Percentiles rank a stretch among this genome's conserved stretches.
Conservation (phyloP, 129 eudicot genomes). For the Helianthus tuberosus region DNA sequence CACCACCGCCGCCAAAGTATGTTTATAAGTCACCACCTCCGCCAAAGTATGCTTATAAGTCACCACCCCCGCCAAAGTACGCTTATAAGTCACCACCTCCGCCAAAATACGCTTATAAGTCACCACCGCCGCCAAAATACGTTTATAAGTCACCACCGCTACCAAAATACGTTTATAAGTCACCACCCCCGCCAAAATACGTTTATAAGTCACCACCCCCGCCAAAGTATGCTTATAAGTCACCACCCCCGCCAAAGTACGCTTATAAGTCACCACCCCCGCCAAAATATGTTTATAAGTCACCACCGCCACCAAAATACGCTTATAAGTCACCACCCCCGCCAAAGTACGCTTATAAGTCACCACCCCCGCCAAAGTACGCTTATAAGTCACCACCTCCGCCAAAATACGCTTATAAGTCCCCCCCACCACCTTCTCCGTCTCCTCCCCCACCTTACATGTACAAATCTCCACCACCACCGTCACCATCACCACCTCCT, state of each 20-base stretch:
- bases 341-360: background rate
- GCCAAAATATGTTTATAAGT: background rate
- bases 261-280: background rate
- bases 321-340: constrained; percentile 1
- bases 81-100: too few species aligned
- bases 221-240: background rate
- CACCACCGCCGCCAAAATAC: background rate
- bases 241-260: background rate
- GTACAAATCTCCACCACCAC: constrained; percentile 9
- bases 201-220: constrained; percentile 11
- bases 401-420: background rate
- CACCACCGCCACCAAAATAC: background rate
- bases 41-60: too few species aligned
- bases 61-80: too few species aligned
- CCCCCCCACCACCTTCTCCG: background rate
- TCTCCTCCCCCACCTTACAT: constrained; percentile 16
- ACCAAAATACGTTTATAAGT: background rate
- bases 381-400: constrained; percentile 10
- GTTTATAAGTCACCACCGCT: background rate
- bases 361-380: constrained; percentile 16
- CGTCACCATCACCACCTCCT: background rate
- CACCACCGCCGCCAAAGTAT: too few species aligned
- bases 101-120: background rate
- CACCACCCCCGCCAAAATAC: constrained; percentile 18
- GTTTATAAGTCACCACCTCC: too few species aligned